A percentile compares a stretch with the other conserved stretches of the same genome.
Evolutionary conservation across 306 rosid species (phyloP).

Genomic region (Gastrolobium villosum): DNA sequence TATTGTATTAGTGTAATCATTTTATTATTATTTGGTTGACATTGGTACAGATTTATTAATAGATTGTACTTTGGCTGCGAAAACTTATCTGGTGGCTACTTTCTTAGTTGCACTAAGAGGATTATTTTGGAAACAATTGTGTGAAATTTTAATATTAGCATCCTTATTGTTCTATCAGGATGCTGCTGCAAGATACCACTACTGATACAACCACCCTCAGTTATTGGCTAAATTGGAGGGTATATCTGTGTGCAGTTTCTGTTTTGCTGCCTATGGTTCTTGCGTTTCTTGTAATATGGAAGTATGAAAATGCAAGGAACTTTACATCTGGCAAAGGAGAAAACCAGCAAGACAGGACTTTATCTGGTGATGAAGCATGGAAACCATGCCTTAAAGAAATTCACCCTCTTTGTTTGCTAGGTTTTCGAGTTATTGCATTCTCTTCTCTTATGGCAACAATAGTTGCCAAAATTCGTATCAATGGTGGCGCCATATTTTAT

Average conservation of each 20-base stretch:
- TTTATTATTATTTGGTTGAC: slow-evolving; percentile 2
- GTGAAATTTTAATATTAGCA: slow-evolving; percentile 16
- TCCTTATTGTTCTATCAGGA: slow-evolving; percentile 56
- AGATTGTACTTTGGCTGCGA: neutral
- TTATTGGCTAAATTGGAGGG: slow-evolving; percentile 89
- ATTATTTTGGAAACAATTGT: slow-evolving; percentile 17
- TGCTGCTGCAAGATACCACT: slow-evolving; percentile 55
- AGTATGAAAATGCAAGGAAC: slow-evolving; percentile 50
- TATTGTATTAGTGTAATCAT: neutral
- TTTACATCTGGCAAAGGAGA: slow-evolving; percentile 52
- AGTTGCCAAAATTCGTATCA: slow-evolving; percentile 54
- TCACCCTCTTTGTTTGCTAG: slow-evolving; percentile 77
- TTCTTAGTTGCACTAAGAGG: slow-evolving; percentile 23
- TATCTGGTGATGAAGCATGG: slow-evolving; percentile 67
- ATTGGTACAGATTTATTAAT: neutral
- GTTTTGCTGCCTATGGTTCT: slow-evolving; percentile 61
- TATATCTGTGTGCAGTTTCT: slow-evolving; percentile 61
- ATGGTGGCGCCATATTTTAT: slow-evolving; percentile 56
- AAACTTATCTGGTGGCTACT: slow-evolving; percentile 3
- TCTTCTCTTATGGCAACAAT: slow-evolving; percentile 58
- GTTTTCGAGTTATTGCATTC: slow-evolving; percentile 66
- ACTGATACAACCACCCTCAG: slow-evolving; percentile 62
- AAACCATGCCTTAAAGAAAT: slow-evolving; percentile 75
- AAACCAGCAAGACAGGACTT: slow-evolving; percentile 50
- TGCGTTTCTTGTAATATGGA: slow-evolving; percentile 61